Conservation (phyloP, 441 rosid genomes). For the Kokia cookei region DNA sequence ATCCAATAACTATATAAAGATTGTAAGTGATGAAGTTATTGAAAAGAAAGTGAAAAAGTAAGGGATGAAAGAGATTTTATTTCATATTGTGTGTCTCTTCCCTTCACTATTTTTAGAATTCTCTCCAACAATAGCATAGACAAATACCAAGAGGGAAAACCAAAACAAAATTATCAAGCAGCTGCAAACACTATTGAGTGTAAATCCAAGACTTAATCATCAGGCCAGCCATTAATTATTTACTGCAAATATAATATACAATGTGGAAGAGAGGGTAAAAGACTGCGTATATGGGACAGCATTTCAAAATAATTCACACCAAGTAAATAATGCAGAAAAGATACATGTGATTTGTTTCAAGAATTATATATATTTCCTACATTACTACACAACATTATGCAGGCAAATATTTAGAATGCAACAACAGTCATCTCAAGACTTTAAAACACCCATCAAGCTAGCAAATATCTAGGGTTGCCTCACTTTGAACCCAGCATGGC, state of each 20-base stretch:
- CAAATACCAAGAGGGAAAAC: neutral
- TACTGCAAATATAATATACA: neutral
- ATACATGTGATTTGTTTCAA: constrained; percentile 1
- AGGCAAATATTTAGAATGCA: neutral
- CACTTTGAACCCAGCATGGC: no score
- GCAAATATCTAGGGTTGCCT: neutral
- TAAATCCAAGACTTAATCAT: no score
- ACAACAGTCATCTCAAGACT: neutral
- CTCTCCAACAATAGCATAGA: no score
- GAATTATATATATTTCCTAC: constrained; percentile 8
- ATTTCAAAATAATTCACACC: neutral
- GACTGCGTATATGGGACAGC: neutral
- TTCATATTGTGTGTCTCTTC: no score
- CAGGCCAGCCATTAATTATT: no score
- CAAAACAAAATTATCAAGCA: neutral
- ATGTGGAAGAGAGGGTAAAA: neutral
- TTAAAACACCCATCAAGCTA: neutral
- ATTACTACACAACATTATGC: neutral
- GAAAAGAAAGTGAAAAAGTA: no score
- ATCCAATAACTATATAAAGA: no score
- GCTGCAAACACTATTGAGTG: neutral
- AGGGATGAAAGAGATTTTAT: no score
- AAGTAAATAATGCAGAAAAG: neutral
- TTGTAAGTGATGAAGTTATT: no score
- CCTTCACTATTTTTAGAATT: no score